A percentile compares a stretch with the other conserved stretches of the same genome.
These are phyloP conservation scores for Pseudonectria foliicola DNA, from an alignment of 2,329 filamentous ascomycete genomes.

Conservation along the genomic window DNA sequence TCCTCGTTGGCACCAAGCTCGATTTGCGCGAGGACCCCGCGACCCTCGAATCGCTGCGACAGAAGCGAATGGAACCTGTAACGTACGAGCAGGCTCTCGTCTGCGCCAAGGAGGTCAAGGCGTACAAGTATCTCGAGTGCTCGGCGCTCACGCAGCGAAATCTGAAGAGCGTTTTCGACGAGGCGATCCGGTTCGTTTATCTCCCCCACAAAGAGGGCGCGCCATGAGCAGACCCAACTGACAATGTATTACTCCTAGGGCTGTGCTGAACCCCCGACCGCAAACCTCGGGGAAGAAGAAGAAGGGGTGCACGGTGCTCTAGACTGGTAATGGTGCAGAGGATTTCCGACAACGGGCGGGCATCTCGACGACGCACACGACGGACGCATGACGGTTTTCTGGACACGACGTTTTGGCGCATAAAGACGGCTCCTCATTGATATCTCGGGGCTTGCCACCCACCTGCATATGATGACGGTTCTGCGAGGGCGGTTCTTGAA, in stretches of 20 bases:
- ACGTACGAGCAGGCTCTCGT: constrained; percentile 85
- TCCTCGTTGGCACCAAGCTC: constrained; percentile 93
- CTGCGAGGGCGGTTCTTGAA: constrained; percentile 24
- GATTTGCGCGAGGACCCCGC: constrained; percentile 85
- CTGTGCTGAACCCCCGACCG: constrained; percentile 63
- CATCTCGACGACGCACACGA: constrained; percentile 18
- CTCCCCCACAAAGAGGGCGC: not conserved
- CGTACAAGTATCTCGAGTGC: constrained; percentile 97
- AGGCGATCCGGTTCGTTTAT: constrained; percentile 79
- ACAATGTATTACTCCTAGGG: constrained; percentile 39
- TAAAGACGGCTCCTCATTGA: constrained; percentile 20
- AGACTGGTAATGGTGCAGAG: constrained; percentile 23
- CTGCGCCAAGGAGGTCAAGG: constrained; percentile 88
- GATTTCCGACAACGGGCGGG: constrained; percentile 14
- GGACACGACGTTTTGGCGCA: constrained; percentile 19
- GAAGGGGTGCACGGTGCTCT: constrained; percentile 64
- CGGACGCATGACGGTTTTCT: constrained; percentile 14
- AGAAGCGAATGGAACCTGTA: constrained; percentile 96
- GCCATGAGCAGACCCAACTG: constrained; percentile 9
- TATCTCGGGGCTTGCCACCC: constrained; percentile 14
- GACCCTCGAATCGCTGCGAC: constrained; percentile 73
- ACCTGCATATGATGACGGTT: constrained; percentile 22
- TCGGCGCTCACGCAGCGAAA: constrained; percentile 95
- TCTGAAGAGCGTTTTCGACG: constrained; percentile 97
- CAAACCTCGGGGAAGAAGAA: constrained; percentile 52